Evolutionary conservation across 805 yeast genomes (phyloP), one percentile per base, ranked within the genome.

Genomic region (Kuraishia piskuri): DNA sequence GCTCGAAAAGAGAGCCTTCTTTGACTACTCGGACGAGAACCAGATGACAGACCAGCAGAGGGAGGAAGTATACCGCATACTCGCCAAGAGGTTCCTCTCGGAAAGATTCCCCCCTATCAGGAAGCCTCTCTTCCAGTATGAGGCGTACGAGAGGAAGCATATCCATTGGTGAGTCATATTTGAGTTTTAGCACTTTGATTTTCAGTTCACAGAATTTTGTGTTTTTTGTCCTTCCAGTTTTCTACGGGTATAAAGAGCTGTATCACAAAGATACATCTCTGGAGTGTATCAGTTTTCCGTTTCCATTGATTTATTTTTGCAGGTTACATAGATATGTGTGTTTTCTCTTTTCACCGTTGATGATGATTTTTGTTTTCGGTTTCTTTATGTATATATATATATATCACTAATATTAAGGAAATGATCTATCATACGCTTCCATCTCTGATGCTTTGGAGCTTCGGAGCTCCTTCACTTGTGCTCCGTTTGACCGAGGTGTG

Each of bases 41-140:
- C 48, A 23, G 60, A 58, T n/a, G 58, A 56, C 8, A 61, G 40
- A 31, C 40, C 9, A 3, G 40, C 40, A 31, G 40, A 56, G 2
- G 63, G 58, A 12, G 62, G 55, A 7, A 59, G 55, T n/a, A 48
- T 63, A 59, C 46, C 48, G 48, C 10, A 45, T 46, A 5, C 47
- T 65, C 25, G 48, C 37, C 58, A 59, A 50, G 52, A 60, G 20
- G 23, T 37, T 19, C 31, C 40, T 31, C 40, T 31, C 40, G 14
- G 56, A 36, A 52, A 53, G 44, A 19, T 31, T 37, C 9, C 51
- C 58, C 20, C 70, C 70, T 2, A 20, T 68, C 51, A 54, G 70
- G 31, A 68, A 68, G 54, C 65, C 64, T 50, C 52, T 56, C n/a
- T 61, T 60, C 48, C 48, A 50, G 22, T 50, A 50, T 24, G 52